Conservation (phyloP, 2,329 filamentous ascomycete genomes). For the Ophiostoma angusticollis region DNA sequence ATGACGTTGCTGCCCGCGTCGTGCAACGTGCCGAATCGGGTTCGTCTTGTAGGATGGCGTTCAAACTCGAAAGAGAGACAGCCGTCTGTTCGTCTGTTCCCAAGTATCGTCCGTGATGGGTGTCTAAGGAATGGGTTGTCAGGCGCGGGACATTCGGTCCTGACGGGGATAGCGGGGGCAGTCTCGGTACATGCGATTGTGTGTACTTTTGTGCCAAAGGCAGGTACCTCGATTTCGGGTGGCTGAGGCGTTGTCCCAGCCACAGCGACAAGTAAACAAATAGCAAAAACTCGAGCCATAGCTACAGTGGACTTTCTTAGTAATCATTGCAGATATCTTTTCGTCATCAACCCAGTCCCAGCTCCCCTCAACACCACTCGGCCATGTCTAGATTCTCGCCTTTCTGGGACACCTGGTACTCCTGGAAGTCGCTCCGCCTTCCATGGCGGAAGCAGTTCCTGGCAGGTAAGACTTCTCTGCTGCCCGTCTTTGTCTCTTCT, state of each 20-base stretch:
- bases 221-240: too few species aligned
- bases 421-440: conserved; percentile 48
- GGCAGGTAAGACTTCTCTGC: conserved; percentile 31
- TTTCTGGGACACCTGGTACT: conserved; percentile 37
- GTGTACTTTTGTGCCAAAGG: background rate
- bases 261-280: conserved; percentile 7
- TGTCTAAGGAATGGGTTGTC: too few species aligned
- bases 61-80: too few species aligned
- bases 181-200: background rate
- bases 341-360: too few species aligned
- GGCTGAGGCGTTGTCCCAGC: conserved; percentile 8
- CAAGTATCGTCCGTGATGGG: too few species aligned
- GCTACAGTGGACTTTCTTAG: background rate
- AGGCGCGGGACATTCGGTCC: too few species aligned
- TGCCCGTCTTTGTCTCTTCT: background rate
- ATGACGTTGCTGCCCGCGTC: too few species aligned
- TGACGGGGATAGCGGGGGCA: background rate
- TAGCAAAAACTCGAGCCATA: background rate
- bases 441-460: conserved; percentile 53
- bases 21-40: too few species aligned
- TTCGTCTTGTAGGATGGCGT: too few species aligned
- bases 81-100: too few species aligned
- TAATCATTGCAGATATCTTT: background rate
- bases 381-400: conserved; percentile 16
- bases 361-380: background rate